phyloP scores from a whole-genome alignment of 495 filamentous ascomycete genomes.

The Talaromyces stipitatus region DNA sequence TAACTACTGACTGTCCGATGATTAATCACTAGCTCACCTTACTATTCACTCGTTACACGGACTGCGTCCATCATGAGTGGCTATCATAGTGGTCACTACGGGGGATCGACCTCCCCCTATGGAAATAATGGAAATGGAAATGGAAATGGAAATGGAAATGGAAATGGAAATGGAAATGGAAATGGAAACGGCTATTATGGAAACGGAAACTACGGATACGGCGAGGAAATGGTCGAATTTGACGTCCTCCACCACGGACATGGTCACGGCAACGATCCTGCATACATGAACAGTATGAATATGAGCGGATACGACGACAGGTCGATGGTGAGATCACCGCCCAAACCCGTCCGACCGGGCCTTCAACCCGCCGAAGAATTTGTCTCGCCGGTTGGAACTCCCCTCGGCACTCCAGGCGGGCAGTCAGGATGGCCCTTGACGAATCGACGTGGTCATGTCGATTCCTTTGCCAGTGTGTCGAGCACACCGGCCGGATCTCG shows the following conservation, averaged over 20 bases:
- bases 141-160: neutral
- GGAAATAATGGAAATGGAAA: neutral
- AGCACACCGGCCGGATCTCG: constrained; percentile 20
- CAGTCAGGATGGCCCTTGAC: neutral
- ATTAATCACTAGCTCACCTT: neutral
- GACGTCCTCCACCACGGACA: constrained; percentile 11
- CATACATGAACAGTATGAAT: constrained; percentile 1
- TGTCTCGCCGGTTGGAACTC: neutral
- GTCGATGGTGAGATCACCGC: neutral
- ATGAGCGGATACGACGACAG: neutral
- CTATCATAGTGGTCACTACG: constrained; percentile 3
- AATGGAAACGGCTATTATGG: constrained; percentile 1
- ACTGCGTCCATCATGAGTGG: neutral
- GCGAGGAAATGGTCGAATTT: constrained; percentile 23
- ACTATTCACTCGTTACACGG: neutral
- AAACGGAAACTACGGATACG: constrained; percentile 6
- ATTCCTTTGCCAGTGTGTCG: constrained; percentile 13
- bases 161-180: neutral
- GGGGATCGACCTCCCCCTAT: neutral
- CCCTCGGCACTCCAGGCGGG: neutral
- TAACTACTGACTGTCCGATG: neutral
- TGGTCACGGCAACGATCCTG: constrained; percentile 6
- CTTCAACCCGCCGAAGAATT: constrained; percentile 5
- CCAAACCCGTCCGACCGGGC: constrained; percentile 18
- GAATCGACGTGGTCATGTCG: neutral